phyloP scores from a whole-genome alignment of 495 filamentous ascomycete species.

The Hypoxylon lienhwacheense region DNA sequence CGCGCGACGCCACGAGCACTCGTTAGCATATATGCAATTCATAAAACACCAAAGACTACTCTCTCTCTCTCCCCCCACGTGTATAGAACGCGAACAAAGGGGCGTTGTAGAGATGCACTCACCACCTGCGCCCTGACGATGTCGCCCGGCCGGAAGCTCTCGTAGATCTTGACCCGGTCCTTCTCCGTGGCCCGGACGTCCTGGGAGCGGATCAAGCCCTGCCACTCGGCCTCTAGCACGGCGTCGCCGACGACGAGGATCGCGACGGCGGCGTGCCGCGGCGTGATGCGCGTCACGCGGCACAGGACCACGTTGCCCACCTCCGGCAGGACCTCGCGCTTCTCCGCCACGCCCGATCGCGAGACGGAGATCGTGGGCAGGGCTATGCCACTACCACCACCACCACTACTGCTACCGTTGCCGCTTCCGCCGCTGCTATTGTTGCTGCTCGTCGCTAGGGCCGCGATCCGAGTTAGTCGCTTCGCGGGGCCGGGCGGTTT shows the following conservation, averaged over 20 bases:
- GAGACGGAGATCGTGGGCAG: conserved; percentile 47
- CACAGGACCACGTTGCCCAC: conserved; percentile 81
- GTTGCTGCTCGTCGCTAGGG: conserved; percentile 31
- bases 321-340: conserved; percentile 75
- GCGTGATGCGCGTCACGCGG: conserved; percentile 79
- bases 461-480: conserved; percentile 57
- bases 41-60: background rate
- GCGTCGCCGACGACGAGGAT: conserved; percentile 77
- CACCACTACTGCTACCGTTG: conserved; percentile 17
- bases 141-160: conserved; percentile 92
- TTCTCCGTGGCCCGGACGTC: conserved; percentile 95
- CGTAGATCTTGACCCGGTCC: conserved; percentile 85
- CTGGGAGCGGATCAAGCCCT: conserved; percentile 70
- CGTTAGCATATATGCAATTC: conserved; percentile 26
- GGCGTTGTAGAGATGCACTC: conserved; percentile 33
- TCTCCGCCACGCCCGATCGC: conserved; percentile 40
- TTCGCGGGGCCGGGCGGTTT: conserved; percentile 60
- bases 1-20: too few relatives aligned
- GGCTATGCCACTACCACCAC: conserved; percentile 10
- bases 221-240: conserved; percentile 61
- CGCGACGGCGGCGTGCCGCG: conserved; percentile 76
- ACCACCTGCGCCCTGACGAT: conserved; percentile 86
- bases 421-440: background rate
- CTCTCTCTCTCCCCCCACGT: too few relatives aligned
- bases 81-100: too few relatives aligned